Evolutionary conservation across 805 yeast species (phyloP), one percentile per base, ranked within the genome.

Genomic region (Saccharomycopsis oosterbeekiorum): DNA sequence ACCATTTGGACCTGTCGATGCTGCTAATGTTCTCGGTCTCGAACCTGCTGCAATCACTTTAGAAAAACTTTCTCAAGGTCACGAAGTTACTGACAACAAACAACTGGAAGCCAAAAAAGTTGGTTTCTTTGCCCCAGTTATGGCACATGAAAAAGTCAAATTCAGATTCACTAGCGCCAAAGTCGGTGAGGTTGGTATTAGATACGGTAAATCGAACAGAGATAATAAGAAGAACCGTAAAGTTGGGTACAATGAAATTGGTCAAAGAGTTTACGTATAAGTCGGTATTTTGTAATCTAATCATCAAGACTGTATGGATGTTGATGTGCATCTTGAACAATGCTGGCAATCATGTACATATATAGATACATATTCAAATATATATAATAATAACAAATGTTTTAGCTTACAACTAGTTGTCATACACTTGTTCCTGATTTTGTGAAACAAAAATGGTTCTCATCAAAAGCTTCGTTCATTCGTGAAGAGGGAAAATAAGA

Each of bases 1-100:
- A 75, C 96, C 97, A 10, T 92, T 93, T 71, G 97, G 97, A 6
- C 96, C 97, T 4, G 80, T 91, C 5, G 98, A 94, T 70, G 97
- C 99, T 14, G 97, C 99, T 57, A 77, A 84, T 61, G 81, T 87
- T 47, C 82, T 89, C 65, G 91, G 81, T 53, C 78, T 93, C 65
- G 92, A 89, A 71, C 96, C 97, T n/a, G 97, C 98, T 36, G 81
- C 84, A 56, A 83, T 79, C 42, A 88, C 94, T 2, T 78, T 92
- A 67, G 83, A 84, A 67, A 83, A 82, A 71, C 79, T 92, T 65
- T 79, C 89, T 12, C 69, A 83, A 67, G 76, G 80, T 55, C 84
- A 84, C 57, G 84, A 80, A 61, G 34, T 24, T 2, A 73, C 74
- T 10, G 73, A 71, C 15, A 67, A 69, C 50, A 59, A 65, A 11